Evolutionary conservation across 805 yeast genomes (phyloP).

Genomic region (Wickerhamiella nectarea): DNA sequence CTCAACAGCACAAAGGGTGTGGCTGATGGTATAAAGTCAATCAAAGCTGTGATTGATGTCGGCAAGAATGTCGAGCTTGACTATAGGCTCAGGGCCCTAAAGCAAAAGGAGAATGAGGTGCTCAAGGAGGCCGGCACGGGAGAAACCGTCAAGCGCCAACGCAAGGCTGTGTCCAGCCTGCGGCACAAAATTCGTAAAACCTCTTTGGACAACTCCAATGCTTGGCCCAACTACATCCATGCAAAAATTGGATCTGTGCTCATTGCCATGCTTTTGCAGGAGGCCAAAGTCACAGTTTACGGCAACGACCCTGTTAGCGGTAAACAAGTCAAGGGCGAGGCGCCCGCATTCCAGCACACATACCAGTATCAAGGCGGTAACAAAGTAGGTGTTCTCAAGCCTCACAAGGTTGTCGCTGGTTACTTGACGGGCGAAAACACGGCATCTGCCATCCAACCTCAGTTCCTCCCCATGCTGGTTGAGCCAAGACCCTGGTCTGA

Average conservation of each 20-base stretch:
- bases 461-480: conserved; percentile 80
- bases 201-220: conserved; percentile 23
- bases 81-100: conserved; percentile 29
- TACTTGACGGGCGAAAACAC: conserved; percentile 54
- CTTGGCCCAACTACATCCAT: conserved; percentile 43
- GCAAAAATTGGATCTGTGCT: conserved; percentile 76
- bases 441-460: conserved; percentile 63
- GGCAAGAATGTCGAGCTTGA: conserved; percentile 80
- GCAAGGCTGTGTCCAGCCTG: conserved; percentile 3
- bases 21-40: conserved; percentile 66
- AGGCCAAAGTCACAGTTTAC: conserved; percentile 66
- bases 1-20: conserved; percentile 63
- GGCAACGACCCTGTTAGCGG: conserved; percentile 76
- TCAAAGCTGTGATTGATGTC: conserved; percentile 65
- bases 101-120: conserved; percentile 26
- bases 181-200: conserved; percentile 5
- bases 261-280: conserved; percentile 59
- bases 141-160: conserved; percentile 19
- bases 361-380: conserved; percentile 71
- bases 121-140: conserved; percentile 32
- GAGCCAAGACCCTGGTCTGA: conserved; percentile 81
- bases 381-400: conserved; percentile 64
- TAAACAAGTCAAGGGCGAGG: conserved; percentile 47
- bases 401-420: conserved; percentile 55
- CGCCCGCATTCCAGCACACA: conserved; percentile 84